Evolutionary conservation across 2,329 filamentous ascomycete genomes (phyloP).

Genomic region (Diaporthe australafricana): DNA sequence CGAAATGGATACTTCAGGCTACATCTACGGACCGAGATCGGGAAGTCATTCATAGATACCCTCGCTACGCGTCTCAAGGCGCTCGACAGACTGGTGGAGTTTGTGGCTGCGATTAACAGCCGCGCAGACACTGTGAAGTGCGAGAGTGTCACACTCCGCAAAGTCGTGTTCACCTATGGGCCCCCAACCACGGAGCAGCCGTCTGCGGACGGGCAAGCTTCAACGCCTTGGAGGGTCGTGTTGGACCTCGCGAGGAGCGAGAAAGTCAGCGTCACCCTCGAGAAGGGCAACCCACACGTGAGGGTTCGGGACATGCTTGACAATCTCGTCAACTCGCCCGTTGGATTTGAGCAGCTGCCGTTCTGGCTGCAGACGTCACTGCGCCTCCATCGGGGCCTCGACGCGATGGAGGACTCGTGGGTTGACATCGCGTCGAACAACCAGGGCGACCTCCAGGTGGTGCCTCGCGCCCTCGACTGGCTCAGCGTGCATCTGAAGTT

Average conservation of each 20-base stretch:
- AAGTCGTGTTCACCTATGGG: conserved; percentile 77
- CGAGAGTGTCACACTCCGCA: conserved; percentile 69
- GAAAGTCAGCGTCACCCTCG: conserved; percentile 68
- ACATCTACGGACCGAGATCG: conserved; percentile 68
- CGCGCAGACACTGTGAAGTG: conserved; percentile 66
- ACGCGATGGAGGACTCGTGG: conserved; percentile 70
- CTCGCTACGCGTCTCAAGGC: conserved; percentile 71
- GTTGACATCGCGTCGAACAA: conserved; percentile 52
- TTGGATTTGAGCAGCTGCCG: conserved; percentile 64
- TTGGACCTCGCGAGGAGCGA: conserved; percentile 66
- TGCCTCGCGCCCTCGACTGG: conserved; percentile 67
- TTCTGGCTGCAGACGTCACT: conserved; percentile 70
- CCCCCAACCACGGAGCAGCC: conserved; percentile 43
- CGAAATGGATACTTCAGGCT: conserved; percentile 72
- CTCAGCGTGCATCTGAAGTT: conserved; percentile 67
- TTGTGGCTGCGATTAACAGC: conserved; percentile 73
- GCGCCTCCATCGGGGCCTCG: conserved; percentile 72
- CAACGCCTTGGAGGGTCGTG: conserved; percentile 62
- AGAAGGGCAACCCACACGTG: conserved; percentile 74
- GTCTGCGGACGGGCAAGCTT: conserved; percentile 34
- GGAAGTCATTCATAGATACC: conserved; percentile 67
- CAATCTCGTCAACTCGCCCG: conserved; percentile 66
- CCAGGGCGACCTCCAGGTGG: conserved; percentile 62
- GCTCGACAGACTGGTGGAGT: conserved; percentile 77
- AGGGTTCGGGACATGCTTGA: conserved; percentile 70